Evolutionary conservation across 352 stramenopile genomes (phyloP).

Genomic region (Pythium dissotocum): DNA sequence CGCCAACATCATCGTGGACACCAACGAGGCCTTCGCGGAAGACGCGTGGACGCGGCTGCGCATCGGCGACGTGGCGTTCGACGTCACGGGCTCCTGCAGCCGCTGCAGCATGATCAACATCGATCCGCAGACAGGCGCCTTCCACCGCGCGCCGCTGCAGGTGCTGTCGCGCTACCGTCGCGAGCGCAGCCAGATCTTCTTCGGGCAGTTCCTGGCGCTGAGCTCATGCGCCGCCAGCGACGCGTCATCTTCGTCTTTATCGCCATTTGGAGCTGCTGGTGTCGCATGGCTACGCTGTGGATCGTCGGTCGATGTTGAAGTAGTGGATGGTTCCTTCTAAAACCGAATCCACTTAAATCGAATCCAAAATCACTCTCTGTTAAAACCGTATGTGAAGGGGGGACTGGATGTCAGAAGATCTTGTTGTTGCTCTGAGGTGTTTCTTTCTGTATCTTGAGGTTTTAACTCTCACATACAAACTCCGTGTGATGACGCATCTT

Average conservation of each 20-base stretch:
- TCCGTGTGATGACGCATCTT: conserved; percentile 10
- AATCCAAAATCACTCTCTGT: neutral
- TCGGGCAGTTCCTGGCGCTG: conserved; percentile 74
- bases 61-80: conserved; percentile 46
- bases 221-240: neutral
- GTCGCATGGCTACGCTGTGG: conserved; percentile 43
- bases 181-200: conserved; percentile 76
- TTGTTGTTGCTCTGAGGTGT: conserved; percentile 16
- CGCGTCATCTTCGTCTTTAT: neutral
- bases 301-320: conserved; percentile 40
- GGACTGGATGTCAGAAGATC: conserved; percentile 29
- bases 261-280: neutral
- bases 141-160: conserved; percentile 58
- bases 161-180: conserved; percentile 74
- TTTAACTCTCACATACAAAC: conserved; percentile 12
- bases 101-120: conserved; percentile 88
- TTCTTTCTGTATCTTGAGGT: conserved; percentile 1
- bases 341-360: neutral
- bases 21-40: conserved; percentile 68
- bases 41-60: conserved; percentile 59
- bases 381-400: conserved; percentile 12
- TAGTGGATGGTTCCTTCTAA: neutral
- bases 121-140: conserved; percentile 63
- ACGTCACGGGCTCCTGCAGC: conserved; percentile 65
- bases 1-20: conserved; percentile 72